Conservation (phyloP, 495 filamentous ascomycete genomes). For the Recurvomyces mirabilis region DNA sequence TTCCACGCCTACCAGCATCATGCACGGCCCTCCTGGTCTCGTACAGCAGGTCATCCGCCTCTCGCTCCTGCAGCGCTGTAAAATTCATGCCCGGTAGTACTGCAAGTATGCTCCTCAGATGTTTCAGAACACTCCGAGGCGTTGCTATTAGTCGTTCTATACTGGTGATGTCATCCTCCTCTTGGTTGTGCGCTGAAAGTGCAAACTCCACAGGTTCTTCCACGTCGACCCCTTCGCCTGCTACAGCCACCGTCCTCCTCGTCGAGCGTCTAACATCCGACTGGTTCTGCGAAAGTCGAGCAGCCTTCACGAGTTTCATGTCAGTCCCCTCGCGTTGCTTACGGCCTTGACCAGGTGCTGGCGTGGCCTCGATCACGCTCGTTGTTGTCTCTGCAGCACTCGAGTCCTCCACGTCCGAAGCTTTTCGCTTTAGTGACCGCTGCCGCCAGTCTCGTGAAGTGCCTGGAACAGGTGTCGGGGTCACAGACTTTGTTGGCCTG, state of each 20-base stretch:
- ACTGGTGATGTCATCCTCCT: too few species aligned
- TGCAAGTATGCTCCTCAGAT: conserved; percentile 18
- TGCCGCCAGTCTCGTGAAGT: not conserved
- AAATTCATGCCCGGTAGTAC: conserved; percentile 23
- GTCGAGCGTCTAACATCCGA: not conserved
- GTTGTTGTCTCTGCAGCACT: conserved; percentile 9
- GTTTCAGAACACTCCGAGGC: conserved; percentile 20
- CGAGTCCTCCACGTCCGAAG: conserved; percentile 15
- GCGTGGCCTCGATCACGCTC: conserved; percentile 23
- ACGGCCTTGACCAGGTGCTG: conserved; percentile 19
- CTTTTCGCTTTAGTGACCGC: conserved; percentile 18
- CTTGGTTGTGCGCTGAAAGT: not conserved
- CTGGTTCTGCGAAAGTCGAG: conserved; percentile 7
- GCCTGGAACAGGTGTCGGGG: not conserved
- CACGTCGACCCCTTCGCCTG: not conserved
- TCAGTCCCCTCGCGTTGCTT: conserved; percentile 7
- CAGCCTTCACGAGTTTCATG: not conserved
- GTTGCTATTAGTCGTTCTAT: conserved; percentile 8
- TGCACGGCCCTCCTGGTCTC: conserved; percentile 25
- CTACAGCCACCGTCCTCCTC: not conserved
- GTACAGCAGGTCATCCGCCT: conserved; percentile 29
- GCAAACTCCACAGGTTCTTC: conserved; percentile 1
- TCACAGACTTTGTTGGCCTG: conserved; percentile 5
- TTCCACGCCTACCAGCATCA: conserved; percentile 25
- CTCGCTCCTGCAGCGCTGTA: conserved; percentile 25